Evolutionary conservation across 176 grass and related monocot species (phyloP), one percentile per base, ranked within the genome.

Genomic region (Triticum dicoccoides): DNA sequence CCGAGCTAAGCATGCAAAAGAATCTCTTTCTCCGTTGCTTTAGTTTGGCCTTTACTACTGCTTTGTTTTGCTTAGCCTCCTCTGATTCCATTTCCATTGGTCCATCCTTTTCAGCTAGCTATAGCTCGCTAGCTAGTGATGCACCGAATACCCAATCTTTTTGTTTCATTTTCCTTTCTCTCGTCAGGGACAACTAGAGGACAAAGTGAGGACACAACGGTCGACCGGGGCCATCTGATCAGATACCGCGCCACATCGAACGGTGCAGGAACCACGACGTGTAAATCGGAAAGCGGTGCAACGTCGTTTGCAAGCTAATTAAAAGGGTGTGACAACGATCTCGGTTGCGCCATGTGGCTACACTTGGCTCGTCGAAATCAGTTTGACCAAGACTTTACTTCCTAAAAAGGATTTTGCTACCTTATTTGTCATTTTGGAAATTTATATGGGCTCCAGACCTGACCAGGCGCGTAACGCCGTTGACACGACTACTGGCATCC

Each of bases 1-100:
- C 9, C 45, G 14, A 76, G 73, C 44, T 76, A 76, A 76, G 44
- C 20, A 24, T 4, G n/a, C 42, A 76, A 76, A 52, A 76, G 73
- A 76, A 76, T 47, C 14, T 32, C 14, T 32, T 76, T 76, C 25
- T 51, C 72, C 30, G 45, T 45, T 59, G 17, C 17, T 21, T 59
- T 59, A 59, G 18, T 59, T 76, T 54, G 7, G 73, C 25, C 73
- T 76, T 76, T 52, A 52, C 14, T 52, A 4, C 73, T 59, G 0
- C 7, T 56, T 56, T 59, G 54, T 18, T 52, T 76, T 76, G 44
- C 73, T 76, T 76, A 52, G 73, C 73, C 73, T 18, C 45, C 73
- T 76, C 14, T 8, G 73, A 54, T 76, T 52, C 45, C 73, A 75
- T 75, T 51, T 49, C 42, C 72, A 49, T 29, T 24, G 13, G 29